Conservation (phyloP, 2,329 filamentous ascomycete genomes). For the Aspergillus brunneoviolaceus region DNA sequence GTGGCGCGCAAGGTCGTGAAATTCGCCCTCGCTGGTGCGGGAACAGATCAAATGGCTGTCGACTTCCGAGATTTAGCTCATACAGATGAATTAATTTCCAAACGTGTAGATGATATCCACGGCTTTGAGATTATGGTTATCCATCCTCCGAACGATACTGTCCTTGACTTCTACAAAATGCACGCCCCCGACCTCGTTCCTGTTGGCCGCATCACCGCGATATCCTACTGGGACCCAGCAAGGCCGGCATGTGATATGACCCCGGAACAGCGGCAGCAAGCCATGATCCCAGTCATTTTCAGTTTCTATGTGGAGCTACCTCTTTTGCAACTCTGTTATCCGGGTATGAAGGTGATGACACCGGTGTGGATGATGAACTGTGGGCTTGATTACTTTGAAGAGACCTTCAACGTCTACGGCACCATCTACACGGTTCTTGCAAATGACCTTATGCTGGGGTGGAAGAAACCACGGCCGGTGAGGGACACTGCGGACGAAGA, state of each 20-base stretch:
- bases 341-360: constrained; percentile 64
- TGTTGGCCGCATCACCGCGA: constrained; percentile 40
- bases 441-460: constrained; percentile 68
- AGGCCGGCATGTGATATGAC: constrained; percentile 50
- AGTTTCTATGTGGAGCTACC: constrained; percentile 69
- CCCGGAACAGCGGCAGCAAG: constrained; percentile 30
- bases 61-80: constrained; percentile 41
- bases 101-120: constrained; percentile 50
- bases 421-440: constrained; percentile 65
- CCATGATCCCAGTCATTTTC: constrained; percentile 29
- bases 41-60: constrained; percentile 37
- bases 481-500: constrained; percentile 9
- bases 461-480: constrained; percentile 55
- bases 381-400: constrained; percentile 65
- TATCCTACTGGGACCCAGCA: constrained; percentile 46
- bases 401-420: constrained; percentile 55
- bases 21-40: constrained; percentile 51
- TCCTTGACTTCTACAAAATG: constrained; percentile 49
- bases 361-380: constrained; percentile 58
- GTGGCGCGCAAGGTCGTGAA: constrained; percentile 53
- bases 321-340: constrained; percentile 56
- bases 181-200: constrained; percentile 48
- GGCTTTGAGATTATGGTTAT: constrained; percentile 63
- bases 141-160: constrained; percentile 45
- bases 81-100: constrained; percentile 40